Evolutionary conservation across 495 filamentous ascomycete genomes (phyloP).

Genomic region (Trichoderma reesei): DNA sequence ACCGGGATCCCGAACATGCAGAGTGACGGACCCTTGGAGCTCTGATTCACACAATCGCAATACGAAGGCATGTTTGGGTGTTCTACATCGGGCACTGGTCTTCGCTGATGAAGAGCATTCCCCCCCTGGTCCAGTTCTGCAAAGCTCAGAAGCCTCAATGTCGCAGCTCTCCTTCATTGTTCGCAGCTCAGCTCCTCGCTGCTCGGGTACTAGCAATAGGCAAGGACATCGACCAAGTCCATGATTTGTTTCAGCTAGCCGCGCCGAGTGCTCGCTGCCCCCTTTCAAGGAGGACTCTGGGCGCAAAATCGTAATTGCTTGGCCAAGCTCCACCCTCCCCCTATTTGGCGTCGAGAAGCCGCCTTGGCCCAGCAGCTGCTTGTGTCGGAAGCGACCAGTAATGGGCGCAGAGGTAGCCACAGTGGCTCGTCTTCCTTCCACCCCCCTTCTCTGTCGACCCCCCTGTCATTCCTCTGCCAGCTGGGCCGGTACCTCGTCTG

Average conservation of each 20-base stretch:
- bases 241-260: no score
- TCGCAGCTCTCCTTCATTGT: background rate
- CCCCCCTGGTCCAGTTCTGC: background rate
- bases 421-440: background rate
- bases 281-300: background rate
- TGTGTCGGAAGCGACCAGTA: background rate
- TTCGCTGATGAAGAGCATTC: background rate
- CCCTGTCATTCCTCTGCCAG: background rate
- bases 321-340: constrained; percentile 1
- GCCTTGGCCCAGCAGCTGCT: constrained; percentile 1
- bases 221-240: no score
- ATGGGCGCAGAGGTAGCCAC: background rate
- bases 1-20: background rate
- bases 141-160: background rate
- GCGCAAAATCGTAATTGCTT: background rate
- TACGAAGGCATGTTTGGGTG: background rate
- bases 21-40: background rate
- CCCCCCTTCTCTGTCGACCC: background rate
- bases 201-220: background rate
- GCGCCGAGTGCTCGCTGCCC: background rate
- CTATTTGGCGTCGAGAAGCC: background rate
- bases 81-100: background rate
- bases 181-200: background rate
- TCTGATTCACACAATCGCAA: background rate
- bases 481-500: background rate